Conservation (phyloP, 1,284 basidiomycete genomes). For the Ganoderma leucocontextum region DNA sequence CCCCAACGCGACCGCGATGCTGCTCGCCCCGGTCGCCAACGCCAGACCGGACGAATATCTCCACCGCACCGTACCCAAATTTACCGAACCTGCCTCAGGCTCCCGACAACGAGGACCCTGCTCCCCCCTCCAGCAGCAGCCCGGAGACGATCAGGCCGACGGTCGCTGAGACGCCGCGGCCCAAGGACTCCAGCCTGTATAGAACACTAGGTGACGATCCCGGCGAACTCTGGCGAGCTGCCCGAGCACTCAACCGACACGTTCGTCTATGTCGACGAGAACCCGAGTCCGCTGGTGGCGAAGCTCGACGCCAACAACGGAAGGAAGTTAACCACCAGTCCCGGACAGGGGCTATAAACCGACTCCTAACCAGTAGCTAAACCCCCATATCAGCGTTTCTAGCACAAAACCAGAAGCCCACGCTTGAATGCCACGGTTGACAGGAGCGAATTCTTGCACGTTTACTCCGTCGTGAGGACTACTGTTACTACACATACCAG, state of each 20-base stretch:
- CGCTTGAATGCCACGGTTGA: slow-evolving; percentile 22
- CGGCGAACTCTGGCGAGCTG: slow-evolving; percentile 32
- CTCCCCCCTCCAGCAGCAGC: slow-evolving; percentile 32
- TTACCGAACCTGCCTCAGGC: slow-evolving; percentile 33
- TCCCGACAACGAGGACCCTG: slow-evolving; percentile 16
- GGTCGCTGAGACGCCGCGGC: slow-evolving; percentile 36
- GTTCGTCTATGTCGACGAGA: slow-evolving; percentile 36
- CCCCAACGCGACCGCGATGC: slow-evolving; percentile 32
- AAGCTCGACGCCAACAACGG: slow-evolving; percentile 38
- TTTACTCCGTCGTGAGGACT: background rate
- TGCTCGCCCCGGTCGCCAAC: slow-evolving; percentile 30
- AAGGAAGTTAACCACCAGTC: slow-evolving; percentile 28
- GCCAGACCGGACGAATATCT: slow-evolving; percentile 42
- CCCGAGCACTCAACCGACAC: slow-evolving; percentile 37
- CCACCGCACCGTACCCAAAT: slow-evolving; percentile 37
- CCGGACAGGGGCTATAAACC: background rate
- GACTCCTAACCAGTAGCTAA: slow-evolving; percentile 15
- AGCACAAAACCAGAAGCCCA: slow-evolving; percentile 22
- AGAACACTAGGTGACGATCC: slow-evolving; percentile 36
- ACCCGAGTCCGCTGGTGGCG: slow-evolving; percentile 35
- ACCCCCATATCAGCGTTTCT: too few species aligned
- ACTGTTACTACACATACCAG: too few species aligned
- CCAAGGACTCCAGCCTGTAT: slow-evolving; percentile 31
- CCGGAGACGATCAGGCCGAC: slow-evolving; percentile 39
- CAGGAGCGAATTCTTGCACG: slow-evolving; percentile 19